Conservation (phyloP, 2,329 filamentous ascomycete species). For the Sodiomyces alkalinus region DNA sequence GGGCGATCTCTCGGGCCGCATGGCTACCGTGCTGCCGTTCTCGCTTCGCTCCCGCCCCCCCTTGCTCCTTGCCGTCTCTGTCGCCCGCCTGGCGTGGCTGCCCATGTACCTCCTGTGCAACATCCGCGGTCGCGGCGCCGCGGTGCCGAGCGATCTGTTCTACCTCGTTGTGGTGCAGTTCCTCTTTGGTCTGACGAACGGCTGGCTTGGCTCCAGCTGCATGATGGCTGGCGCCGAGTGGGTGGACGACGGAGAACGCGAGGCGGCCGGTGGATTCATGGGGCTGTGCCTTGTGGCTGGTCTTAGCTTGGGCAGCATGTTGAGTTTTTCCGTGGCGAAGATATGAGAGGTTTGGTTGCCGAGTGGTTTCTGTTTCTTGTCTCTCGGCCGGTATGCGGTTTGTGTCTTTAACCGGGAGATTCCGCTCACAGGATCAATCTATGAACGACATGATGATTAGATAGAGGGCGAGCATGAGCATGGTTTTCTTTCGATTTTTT, state of each 20-base stretch:
- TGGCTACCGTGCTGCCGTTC: slow-evolving; percentile 44
- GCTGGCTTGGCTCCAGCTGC: slow-evolving; percentile 70
- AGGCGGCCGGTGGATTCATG: slow-evolving; percentile 91
- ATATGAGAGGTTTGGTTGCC: slow-evolving; percentile 10
- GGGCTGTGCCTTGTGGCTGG: slow-evolving; percentile 76
- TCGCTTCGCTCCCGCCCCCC: slow-evolving; percentile 47
- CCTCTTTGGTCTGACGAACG: slow-evolving; percentile 71
- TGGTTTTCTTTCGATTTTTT: not conserved
- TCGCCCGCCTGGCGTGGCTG: slow-evolving; percentile 55
- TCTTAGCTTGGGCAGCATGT: slow-evolving; percentile 67
- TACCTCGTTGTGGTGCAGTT: slow-evolving; percentile 76
- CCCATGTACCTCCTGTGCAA: slow-evolving; percentile 89
- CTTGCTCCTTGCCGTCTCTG: slow-evolving; percentile 49
- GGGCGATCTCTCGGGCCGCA: slow-evolving; percentile 67
- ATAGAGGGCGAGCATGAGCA: slow-evolving; percentile 4
- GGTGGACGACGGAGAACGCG: slow-evolving; percentile 69
- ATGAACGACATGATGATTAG: not conserved
- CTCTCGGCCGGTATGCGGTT: not conserved
- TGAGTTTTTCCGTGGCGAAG: slow-evolving; percentile 63
- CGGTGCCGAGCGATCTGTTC: slow-evolving; percentile 68
- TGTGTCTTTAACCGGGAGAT: not conserved
- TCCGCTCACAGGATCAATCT: not conserved
- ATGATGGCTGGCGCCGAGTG: slow-evolving; percentile 84
- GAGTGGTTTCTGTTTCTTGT: slow-evolving; percentile 3
- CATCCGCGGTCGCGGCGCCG: slow-evolving; percentile 58